Evolutionary conservation across 768 basidiomycete species (phyloP).

Genomic region (Boletus speciosus): DNA sequence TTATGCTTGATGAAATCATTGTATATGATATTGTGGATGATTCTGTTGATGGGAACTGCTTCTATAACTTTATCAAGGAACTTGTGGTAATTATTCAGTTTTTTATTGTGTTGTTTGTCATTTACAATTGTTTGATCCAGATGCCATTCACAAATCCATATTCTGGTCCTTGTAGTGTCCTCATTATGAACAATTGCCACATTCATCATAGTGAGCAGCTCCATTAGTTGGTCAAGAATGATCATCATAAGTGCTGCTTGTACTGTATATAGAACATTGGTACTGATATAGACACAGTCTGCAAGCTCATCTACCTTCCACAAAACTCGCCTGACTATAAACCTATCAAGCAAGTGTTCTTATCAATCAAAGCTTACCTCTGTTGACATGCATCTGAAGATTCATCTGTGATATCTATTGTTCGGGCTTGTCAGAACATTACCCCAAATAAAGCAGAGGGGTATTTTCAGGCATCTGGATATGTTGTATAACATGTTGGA

Average conservation of each 20-base stretch:
- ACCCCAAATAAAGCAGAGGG: not conserved
- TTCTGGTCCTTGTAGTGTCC: not conserved
- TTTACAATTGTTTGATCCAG: not conserved
- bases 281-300: conserved; percentile 2
- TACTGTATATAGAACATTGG: too few species aligned
- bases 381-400: not conserved
- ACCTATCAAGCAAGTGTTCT: conserved; percentile 11
- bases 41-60: conserved; percentile 4
- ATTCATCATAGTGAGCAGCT: not conserved
- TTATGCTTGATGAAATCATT: conserved; percentile 19
- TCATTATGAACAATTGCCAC: not conserved
- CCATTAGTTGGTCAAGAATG: not conserved
- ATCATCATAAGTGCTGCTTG: not conserved
- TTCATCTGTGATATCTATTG: not conserved
- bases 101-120: too few species aligned
- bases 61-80: conserved; percentile 9
- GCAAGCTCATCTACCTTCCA: conserved; percentile 26
- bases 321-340: conserved; percentile 8
- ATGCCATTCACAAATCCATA: conserved; percentile 7
- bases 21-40: conserved; percentile 16
- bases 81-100: not conserved
- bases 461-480: conserved; percentile 1
- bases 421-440: conserved; percentile 1
- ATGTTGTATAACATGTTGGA: not conserved
- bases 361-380: not conserved